A percentile compares a stretch with the other conserved stretches of the same genome.
Evolutionary conservation across 2,329 filamentous ascomycete genomes (phyloP).

Genomic region (Pseudocercospora pini-densiflorae): DNA sequence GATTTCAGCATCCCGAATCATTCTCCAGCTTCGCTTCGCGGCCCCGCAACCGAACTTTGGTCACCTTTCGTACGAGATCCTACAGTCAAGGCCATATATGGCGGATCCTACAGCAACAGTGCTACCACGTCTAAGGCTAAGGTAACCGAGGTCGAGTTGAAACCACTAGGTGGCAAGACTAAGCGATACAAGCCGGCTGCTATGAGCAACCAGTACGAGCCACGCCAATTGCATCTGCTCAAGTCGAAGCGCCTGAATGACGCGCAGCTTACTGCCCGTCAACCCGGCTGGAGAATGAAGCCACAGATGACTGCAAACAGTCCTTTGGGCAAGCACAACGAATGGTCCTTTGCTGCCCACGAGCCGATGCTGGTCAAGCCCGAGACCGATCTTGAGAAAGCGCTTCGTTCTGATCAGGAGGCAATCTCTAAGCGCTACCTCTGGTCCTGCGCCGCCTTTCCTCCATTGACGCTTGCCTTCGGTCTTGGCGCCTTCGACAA

Average conservation of each 20-base stretch:
- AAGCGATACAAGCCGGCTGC: constrained; percentile 16
- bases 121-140: constrained; percentile 8
- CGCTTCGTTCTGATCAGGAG: constrained; percentile 23
- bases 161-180: constrained; percentile 15
- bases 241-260: constrained; percentile 21
- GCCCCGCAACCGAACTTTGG: constrained; percentile 20
- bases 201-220: constrained; percentile 23
- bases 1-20: constrained; percentile 8
- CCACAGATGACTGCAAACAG: constrained; percentile 13
- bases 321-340: constrained; percentile 12
- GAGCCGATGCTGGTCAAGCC: constrained; percentile 20
- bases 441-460: constrained; percentile 21
- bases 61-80: constrained; percentile 15
- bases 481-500: constrained; percentile 31
- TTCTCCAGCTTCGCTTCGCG: constrained; percentile 7
- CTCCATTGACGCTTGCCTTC: constrained; percentile 30
- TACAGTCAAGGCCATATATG: constrained; percentile 15
- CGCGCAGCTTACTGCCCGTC: constrained; percentile 16
- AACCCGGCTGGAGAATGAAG: constrained; percentile 16
- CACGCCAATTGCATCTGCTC: constrained; percentile 21
- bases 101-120: constrained; percentile 3
- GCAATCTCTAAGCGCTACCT: constrained; percentile 23
- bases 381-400: constrained; percentile 11
- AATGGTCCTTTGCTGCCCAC: constrained; percentile 15
- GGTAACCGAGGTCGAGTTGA: constrained; percentile 16